A percentile compares a stretch with the other conserved stretches of the same genome.
Conservation (phyloP, 2,329 filamentous ascomycete genomes). For the Penicillium sp. region DNA sequence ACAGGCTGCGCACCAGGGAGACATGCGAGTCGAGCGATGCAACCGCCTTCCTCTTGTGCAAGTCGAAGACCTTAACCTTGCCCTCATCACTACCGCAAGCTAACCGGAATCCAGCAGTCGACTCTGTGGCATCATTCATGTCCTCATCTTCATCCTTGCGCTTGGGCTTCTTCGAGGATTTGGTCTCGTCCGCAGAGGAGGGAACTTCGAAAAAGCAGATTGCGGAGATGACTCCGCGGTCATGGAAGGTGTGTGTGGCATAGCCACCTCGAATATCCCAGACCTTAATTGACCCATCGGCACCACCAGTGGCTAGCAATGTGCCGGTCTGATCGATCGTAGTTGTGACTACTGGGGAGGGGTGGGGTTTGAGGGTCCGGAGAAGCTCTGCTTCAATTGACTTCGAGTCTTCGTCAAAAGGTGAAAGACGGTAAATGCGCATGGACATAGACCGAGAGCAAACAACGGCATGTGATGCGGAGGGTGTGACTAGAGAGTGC, state of each 20-base stretch:
- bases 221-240: conserved; percentile 86
- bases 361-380: conserved; percentile 84
- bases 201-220: conserved; percentile 85
- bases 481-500: conserved; percentile 69
- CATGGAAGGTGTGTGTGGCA: conserved; percentile 91
- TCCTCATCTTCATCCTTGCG: conserved; percentile 41
- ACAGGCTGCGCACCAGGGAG: conserved; percentile 84
- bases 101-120: conserved; percentile 67
- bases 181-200: conserved; percentile 32
- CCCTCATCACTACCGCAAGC: conserved; percentile 94
- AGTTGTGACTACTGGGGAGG: conserved; percentile 82
- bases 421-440: conserved; percentile 77
- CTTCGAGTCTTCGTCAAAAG: conserved; percentile 55
- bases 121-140: conserved; percentile 47
- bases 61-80: conserved; percentile 86
- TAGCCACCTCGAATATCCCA: conserved; percentile 93
- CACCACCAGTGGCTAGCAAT: conserved; percentile 85
- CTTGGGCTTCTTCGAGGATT: conserved; percentile 48
- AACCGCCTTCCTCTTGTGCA: conserved; percentile 76
- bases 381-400: conserved; percentile 66
- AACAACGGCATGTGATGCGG: conserved; percentile 80
- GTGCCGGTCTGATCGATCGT: conserved; percentile 85
- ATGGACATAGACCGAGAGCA: conserved; percentile 96
- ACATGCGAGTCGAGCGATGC: conserved; percentile 87
- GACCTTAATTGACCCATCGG: conserved; percentile 91